Evolutionary conservation across 2,329 filamentous ascomycete genomes (phyloP), one percentile per base, ranked within the genome.

Genomic region (Trichoderma citrinoviride): DNA sequence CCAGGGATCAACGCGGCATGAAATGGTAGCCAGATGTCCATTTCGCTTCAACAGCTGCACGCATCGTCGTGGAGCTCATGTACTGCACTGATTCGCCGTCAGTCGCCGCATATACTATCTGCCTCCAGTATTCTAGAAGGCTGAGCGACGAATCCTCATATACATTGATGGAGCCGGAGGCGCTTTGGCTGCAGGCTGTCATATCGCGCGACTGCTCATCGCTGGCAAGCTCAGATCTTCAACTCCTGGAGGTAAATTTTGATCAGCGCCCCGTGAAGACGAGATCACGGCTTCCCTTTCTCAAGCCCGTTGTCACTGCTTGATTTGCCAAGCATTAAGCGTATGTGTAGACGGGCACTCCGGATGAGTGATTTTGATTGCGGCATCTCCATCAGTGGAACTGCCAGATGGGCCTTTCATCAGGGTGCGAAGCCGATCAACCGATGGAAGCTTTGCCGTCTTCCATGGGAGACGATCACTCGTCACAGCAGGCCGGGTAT

Each of bases 11-110:
- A 19, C 49, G 14, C 8, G 19, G 49, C 49, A 54, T 53, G 21
- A 46, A 17, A 15, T 14, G 12, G 25, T n/a, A 3, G 25, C 23
- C 25, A 44, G n/a, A 29, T 27, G 19, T 29, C 25, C 8, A 54
- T 61, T 15, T 61, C 58, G 58, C 58, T 61, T 61, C 58, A 23
- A n/a, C 12, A 54, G 3, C 33, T 37, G 33, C 33, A 14, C 12
- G 33, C n/a, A 23, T 46, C n/a, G 44, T 17, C 57, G 8, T 46
- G 12, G n/a, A 17, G 12, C 17, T 47, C n/a, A 52, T 33, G 50
- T 17, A 21, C 5, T 25, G n/a, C 5, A n/a, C 21, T 41, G 5
- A 52, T 37, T 52, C 29, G 43, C 23, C 44, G 15, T 49, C 10
- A n/a, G 29, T 29, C 15, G 15, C 15, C 19, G 14, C 8, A 43